These are phyloP conservation scores for Colletotrichum eleusines DNA, from an alignment of 2,329 filamentous ascomycete species.

Conservation along the genomic window DNA sequence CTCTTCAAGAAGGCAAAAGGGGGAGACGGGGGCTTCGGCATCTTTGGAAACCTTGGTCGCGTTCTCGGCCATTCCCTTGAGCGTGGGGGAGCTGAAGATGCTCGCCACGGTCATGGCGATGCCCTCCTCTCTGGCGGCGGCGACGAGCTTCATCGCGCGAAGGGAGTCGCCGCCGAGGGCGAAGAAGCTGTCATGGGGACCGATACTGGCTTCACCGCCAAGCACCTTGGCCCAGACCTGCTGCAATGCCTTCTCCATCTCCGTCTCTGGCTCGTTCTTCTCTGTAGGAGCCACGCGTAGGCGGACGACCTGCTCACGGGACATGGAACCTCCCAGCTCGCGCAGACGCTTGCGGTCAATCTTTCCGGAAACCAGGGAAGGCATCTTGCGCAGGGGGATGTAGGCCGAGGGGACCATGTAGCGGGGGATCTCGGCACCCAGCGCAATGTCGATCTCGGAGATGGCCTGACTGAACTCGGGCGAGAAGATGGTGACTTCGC, in stretches of 20 bases:
- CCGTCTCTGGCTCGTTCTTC: slow-evolving; percentile 53
- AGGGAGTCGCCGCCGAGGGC: slow-evolving; percentile 64
- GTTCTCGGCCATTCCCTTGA: slow-evolving; percentile 58
- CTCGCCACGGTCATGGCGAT: slow-evolving; percentile 58
- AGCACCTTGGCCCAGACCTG: slow-evolving; percentile 55
- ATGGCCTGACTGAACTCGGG: slow-evolving; percentile 50
- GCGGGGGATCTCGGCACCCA: slow-evolving; percentile 53
- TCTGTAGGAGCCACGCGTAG: slow-evolving; percentile 49
- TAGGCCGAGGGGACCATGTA: slow-evolving; percentile 64
- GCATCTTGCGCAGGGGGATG: slow-evolving; percentile 60
- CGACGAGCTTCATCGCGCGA: slow-evolving; percentile 63
- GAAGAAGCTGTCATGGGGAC: slow-evolving; percentile 60
- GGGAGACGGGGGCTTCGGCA: slow-evolving; percentile 40
- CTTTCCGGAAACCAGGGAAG: slow-evolving; percentile 62
- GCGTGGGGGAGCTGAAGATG: slow-evolving; percentile 59
- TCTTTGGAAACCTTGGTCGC: slow-evolving; percentile 46
- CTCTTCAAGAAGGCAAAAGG: slow-evolving; percentile 56
- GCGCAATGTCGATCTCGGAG: slow-evolving; percentile 48
- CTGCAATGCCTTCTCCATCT: slow-evolving; percentile 54
- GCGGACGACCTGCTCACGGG: slow-evolving; percentile 54
- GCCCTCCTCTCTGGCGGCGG: slow-evolving; percentile 54
- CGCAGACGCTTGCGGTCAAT: slow-evolving; percentile 62
- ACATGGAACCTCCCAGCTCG: slow-evolving; percentile 57
- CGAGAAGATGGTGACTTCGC: slow-evolving; percentile 48
- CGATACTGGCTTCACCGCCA: slow-evolving; percentile 50